phyloP scores from a whole-genome alignment of 2,329 filamentous ascomycete species.

The Camillea tinctor region DNA sequence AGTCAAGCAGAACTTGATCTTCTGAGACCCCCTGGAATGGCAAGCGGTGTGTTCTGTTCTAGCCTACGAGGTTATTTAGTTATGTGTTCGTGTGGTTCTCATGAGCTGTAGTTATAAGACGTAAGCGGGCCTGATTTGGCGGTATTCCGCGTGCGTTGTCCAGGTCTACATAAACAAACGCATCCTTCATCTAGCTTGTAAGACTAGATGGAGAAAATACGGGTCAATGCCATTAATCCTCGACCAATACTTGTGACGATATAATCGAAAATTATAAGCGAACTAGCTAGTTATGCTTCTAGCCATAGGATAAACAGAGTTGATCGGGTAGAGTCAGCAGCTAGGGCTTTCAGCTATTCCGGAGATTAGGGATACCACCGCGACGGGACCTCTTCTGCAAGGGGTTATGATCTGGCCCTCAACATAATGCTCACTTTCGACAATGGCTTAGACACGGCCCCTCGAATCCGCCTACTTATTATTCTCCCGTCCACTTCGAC shows the following conservation, averaged over 20 bases:
- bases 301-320: background rate
- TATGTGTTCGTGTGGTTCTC: background rate
- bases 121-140: background rate
- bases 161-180: background rate
- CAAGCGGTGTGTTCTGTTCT: background rate
- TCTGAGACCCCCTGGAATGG: background rate
- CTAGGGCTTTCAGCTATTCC: background rate
- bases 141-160: background rate
- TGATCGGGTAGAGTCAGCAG: background rate
- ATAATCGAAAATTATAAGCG: background rate
- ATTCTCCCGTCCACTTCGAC: background rate
- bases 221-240: too few species aligned
- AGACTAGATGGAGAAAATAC: too few species aligned
- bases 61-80: background rate
- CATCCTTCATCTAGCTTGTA: too few species aligned
- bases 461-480: background rate
- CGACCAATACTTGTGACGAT: background rate
- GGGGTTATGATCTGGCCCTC: background rate
- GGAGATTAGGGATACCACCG: background rate
- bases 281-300: too few species aligned
- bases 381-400: background rate
- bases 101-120: background rate
- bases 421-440: background rate
- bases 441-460: background rate
- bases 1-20: background rate